Evolutionary conservation across 2,329 filamentous ascomycete genomes (phyloP).

Genomic region (Trichoderma sp.): DNA sequence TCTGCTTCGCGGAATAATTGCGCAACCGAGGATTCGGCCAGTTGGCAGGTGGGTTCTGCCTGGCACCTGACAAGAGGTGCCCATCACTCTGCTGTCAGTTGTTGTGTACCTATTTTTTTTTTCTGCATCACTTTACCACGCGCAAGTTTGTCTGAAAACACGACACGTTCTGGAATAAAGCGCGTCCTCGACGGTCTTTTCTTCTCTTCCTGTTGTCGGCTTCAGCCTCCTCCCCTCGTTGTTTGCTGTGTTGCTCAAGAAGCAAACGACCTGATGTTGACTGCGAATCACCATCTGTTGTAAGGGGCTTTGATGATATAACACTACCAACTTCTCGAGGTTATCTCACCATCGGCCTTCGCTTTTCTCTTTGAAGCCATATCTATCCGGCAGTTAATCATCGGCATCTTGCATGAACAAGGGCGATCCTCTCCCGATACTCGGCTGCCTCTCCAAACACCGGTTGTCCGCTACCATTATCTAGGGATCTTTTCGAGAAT

Average conservation of each 20-base stretch:
- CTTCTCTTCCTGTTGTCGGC: not conserved
- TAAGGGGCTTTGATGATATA: not conserved
- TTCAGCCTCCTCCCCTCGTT: not conserved
- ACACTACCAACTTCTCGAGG: not conserved
- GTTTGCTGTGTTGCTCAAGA: not conserved
- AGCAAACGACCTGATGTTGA: not conserved
- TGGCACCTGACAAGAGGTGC: not conserved
- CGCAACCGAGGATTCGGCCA: not conserved
- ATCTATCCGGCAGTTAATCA: not conserved
- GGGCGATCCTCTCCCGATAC: not conserved
- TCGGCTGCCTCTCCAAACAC: not conserved
- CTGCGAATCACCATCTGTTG: not conserved
- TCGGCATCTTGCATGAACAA: not conserved
- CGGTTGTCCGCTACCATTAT: not conserved
- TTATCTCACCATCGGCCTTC: not conserved
- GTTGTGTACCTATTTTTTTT: not conserved
- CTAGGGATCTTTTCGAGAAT: not conserved
- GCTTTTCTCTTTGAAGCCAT: not conserved
- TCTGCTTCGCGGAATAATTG: conserved; percentile 3
- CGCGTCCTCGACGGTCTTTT: not conserved
- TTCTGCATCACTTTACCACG: not conserved
- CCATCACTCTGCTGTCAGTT: not conserved
- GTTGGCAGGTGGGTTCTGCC: not conserved
- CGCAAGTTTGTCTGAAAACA: not conserved
- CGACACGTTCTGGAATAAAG: conserved; percentile 1